Conservation (phyloP, 257 asterid genomes). For the Petunia secreta region DNA sequence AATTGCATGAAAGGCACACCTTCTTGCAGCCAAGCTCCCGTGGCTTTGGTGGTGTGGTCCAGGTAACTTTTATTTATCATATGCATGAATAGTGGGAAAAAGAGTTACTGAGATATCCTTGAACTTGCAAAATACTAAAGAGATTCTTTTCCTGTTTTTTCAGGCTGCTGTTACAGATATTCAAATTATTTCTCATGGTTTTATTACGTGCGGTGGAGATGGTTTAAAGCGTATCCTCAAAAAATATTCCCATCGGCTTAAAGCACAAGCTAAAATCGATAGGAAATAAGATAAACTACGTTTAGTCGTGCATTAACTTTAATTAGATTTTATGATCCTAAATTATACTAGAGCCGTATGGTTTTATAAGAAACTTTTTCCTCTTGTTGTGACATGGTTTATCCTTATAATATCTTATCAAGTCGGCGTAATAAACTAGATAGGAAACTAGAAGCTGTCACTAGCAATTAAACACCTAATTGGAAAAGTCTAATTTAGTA, state of each 20-base stretch:
- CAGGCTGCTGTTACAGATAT: constrained; percentile 94
- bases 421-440: background rate
- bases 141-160: constrained; percentile 28
- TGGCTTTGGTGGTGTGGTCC: constrained; percentile 83
- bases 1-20: constrained; percentile 91
- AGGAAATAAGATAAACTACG: background rate
- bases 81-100: background rate
- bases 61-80: constrained; percentile 56
- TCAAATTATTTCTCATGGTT: constrained; percentile 81
- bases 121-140: constrained; percentile 27
- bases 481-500: background rate
- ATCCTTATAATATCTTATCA: background rate
- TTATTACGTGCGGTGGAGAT: constrained; percentile 96
- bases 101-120: background rate
- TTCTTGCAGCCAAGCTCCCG: constrained; percentile 89
- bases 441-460: background rate
- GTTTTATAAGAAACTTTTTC: background rate
- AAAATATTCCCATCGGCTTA: background rate
- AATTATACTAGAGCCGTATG: background rate
- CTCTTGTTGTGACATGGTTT: background rate
- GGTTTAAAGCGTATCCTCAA: constrained; percentile 35
- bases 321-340: background rate
- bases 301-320: background rate
- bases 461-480: background rate
- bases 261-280: background rate